Percentiles rank a stretch among this genome's conserved stretches.
These are phyloP conservation scores for Cladosporium sp. DNA, from an alignment of 2,329 filamentous ascomycete genomes.

Conservation along the genomic window DNA sequence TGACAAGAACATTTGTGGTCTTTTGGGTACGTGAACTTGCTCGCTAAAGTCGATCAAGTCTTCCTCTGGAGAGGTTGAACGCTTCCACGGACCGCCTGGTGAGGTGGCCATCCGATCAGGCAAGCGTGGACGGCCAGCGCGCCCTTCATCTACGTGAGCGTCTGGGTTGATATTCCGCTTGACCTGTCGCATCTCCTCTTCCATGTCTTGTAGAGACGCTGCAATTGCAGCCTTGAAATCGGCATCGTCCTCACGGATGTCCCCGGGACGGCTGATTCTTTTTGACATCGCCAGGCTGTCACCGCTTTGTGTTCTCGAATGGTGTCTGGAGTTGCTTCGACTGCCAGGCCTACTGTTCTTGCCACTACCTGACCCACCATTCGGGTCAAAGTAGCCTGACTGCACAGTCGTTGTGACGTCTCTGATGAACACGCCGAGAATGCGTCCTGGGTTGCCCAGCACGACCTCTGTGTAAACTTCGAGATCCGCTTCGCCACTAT, in stretches of 20 bases:
- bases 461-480: slow-evolving; percentile 97
- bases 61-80: slow-evolving; percentile 31
- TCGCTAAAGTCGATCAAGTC: slow-evolving; percentile 53
- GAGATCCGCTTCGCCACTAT: slow-evolving; percentile 94
- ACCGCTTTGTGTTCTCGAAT: slow-evolving; percentile 33
- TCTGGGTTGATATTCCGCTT: slow-evolving; percentile 40
- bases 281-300: slow-evolving; percentile 36
- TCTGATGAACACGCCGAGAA: slow-evolving; percentile 87
- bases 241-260: slow-evolving; percentile 48
- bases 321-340: slow-evolving; percentile 33
- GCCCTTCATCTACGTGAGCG: slow-evolving; percentile 26
- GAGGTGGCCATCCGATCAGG: slow-evolving; percentile 12
- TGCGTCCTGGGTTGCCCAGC: slow-evolving; percentile 75
- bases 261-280: slow-evolving; percentile 33
- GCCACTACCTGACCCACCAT: slow-evolving; percentile 33
- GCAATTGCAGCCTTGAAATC: slow-evolving; percentile 50
- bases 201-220: slow-evolving; percentile 48
- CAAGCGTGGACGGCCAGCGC: slow-evolving; percentile 2
- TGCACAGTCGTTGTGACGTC: slow-evolving; percentile 82
- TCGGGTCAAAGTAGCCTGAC: slow-evolving; percentile 72
- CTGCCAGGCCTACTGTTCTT: slow-evolving; percentile 34
- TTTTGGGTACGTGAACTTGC: slow-evolving; percentile 25
- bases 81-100: background rate
- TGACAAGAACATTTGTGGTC: slow-evolving; percentile 29
- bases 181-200: slow-evolving; percentile 38